Conservation (phyloP, 78 protist genomes). For the Dictyostelium capitatum region DNA sequence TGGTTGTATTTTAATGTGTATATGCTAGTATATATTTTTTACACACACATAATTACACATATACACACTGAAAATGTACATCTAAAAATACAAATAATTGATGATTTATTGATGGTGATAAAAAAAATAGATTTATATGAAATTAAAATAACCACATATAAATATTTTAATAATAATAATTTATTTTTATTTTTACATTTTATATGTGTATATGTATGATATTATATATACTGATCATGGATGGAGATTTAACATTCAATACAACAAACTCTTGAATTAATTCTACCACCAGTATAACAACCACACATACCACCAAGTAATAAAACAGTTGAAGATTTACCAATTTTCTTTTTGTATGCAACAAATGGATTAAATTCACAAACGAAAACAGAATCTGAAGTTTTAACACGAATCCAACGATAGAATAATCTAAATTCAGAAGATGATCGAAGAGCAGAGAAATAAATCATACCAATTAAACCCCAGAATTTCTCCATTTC, state of each 20-base stretch:
- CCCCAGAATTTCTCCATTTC: conserved; percentile 50
- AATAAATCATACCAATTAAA: conserved; percentile 35
- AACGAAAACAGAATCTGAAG: not conserved
- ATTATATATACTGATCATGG: too few species aligned
- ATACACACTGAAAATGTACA: too few species aligned
- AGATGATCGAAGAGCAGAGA: not conserved
- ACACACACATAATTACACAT: too few species aligned
- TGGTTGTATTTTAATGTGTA: too few species aligned
- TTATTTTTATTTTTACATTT: not conserved
- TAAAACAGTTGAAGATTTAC: not conserved
- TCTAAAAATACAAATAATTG: too few species aligned
- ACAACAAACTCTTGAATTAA: conserved; percentile 29
- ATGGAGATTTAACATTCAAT: conserved; percentile 56
- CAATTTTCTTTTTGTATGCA: conserved; percentile 11
- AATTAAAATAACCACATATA: not conserved
- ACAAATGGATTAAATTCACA: conserved; percentile 64
- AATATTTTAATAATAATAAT: not conserved
- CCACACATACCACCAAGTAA: conserved; percentile 76
- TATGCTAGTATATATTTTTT: too few species aligned
- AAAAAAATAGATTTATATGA: not conserved
- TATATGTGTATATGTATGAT: not conserved
- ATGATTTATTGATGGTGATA: too few species aligned
- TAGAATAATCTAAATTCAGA: conserved; percentile 59
- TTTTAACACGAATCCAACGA: conserved; percentile 65
- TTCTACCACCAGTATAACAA: not conserved